Evolutionary conservation across 1,284 basidiomycete species (phyloP).

Genomic region (Trichosporon sp.): DNA sequence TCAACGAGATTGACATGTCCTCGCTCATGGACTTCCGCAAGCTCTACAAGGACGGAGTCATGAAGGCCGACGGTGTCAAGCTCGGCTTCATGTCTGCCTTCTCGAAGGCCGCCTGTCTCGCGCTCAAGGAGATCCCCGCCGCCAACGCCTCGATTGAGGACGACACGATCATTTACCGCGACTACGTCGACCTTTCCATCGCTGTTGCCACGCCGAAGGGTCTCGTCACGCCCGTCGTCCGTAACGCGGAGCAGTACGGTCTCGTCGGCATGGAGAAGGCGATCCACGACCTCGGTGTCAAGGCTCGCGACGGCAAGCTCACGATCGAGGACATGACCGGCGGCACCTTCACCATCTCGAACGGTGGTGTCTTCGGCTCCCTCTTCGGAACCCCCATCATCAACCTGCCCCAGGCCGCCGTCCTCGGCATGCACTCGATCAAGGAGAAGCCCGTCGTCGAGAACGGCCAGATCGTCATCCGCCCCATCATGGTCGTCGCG

Average conservation of each 20-base stretch:
- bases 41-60: constrained; percentile 89
- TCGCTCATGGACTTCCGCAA: constrained; percentile 90
- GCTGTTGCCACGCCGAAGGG: constrained; percentile 98
- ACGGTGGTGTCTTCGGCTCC: constrained; percentile 97
- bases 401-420: constrained; percentile 93
- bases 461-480: constrained; percentile 89
- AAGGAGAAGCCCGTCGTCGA: constrained; percentile 93
- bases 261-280: constrained; percentile 92
- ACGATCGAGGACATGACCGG: constrained; percentile 96
- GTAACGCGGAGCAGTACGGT: constrained; percentile 84
- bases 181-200: constrained; percentile 91
- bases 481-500: constrained; percentile 88
- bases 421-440: constrained; percentile 96
- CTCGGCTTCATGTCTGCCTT: constrained; percentile 99
- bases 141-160: constrained; percentile 93
- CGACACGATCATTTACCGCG: constrained; percentile 92
- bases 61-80: constrained; percentile 94
- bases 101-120: constrained; percentile 81
- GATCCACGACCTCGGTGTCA: constrained; percentile 86
- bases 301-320: constrained; percentile 88
- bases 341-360: constrained; percentile 97
- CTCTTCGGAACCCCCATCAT: constrained; percentile 96
- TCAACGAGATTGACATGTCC: constrained; percentile 99
- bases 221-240: constrained; percentile 91
- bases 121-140: constrained; percentile 87